Evolutionary conservation across 148 eudicot genomes (phyloP), one percentile per base, ranked within the genome.

Genomic region (Linanthus parryae): DNA sequence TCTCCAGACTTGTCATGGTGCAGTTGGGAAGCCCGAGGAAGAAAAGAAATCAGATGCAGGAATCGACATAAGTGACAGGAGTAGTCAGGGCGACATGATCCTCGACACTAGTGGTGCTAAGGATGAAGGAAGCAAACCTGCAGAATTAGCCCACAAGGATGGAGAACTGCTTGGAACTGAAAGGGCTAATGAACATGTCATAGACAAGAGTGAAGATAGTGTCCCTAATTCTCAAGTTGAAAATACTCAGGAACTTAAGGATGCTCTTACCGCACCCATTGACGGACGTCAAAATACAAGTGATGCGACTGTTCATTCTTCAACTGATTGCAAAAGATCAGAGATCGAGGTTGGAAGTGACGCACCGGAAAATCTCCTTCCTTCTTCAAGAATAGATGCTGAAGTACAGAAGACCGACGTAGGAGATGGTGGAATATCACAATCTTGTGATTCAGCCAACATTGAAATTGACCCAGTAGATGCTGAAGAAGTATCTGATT

Each of bases 381-480:
- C 36, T 27, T 52, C 40, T 44, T 39, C 51, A 30, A 57, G 30
- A 52, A 58, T 43, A 29, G 66, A 64, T 59, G 52, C 44, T 57
- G 41, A 55, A 22, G 44, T 70, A 57, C 55, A 48, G 51, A 40
- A 44, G 58, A 42, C 44, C 27, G 58, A 30, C 46, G 62, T 55
- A 23, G 66, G 17, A 51, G 49, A 42, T 48, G 67, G 34, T 22
- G 43, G 35, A 22, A 49, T 42, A 61, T 20, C 54, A n/a, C 55
- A 41, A 59, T 38, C 71, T 44, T 31, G 11, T 31, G 35, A 31
- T 5, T 5, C 11, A 31, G 11, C 35, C 35, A 61, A 67, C 22
- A 60, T 65, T 22, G 63, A 48, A 33, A 63, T 66, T 65, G 75
- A 61, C 20, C 56, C 71, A 14, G 52, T 69, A 46, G 73, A 57